Percentiles rank a stretch among this genome's conserved stretches.
Evolutionary conservation across 768 basidiomycete genomes (phyloP).

Genomic region (Zangia roseola): DNA sequence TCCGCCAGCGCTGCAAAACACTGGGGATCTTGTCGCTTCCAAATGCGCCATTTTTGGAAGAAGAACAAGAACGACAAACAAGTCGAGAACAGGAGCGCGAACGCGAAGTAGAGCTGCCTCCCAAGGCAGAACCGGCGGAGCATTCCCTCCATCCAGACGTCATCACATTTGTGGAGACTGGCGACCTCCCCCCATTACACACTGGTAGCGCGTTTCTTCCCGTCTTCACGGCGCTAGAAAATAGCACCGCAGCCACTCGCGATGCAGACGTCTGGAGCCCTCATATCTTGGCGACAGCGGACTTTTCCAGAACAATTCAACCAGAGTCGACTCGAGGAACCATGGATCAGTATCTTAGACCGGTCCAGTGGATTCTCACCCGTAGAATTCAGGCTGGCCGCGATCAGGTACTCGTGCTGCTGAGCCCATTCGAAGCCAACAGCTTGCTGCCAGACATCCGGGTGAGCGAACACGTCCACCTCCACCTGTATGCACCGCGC

Average conservation of each 20-base stretch:
- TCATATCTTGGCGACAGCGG: background rate
- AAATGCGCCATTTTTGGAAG: constrained; percentile 31
- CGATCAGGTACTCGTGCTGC: background rate
- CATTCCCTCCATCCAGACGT: constrained; percentile 4
- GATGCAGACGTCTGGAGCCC: constrained; percentile 4
- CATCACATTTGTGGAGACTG: background rate
- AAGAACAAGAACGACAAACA: constrained; percentile 49
- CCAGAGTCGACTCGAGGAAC: background rate
- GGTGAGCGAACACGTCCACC: background rate
- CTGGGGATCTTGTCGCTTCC: constrained; percentile 28
- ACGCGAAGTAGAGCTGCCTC: constrained; percentile 1
- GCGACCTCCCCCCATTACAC: background rate
- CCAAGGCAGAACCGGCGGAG: background rate
- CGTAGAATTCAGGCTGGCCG: background rate
- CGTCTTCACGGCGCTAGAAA: background rate
- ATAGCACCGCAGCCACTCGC: background rate
- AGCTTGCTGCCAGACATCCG: background rate
- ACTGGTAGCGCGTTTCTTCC: background rate
- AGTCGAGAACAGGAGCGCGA: constrained; percentile 42
- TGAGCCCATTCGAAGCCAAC: constrained; percentile 3
- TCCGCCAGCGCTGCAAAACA: constrained; percentile 24
- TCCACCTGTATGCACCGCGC: constrained; percentile 1
- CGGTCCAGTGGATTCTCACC: constrained; percentile 2
- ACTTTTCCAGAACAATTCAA: background rate
- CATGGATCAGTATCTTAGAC: background rate